A percentile compares a stretch with the other conserved stretches of the same genome.
These are phyloP conservation scores for Citrus trifoliata DNA, from an alignment of 345 rosid species.

Conservation along the genomic window DNA sequence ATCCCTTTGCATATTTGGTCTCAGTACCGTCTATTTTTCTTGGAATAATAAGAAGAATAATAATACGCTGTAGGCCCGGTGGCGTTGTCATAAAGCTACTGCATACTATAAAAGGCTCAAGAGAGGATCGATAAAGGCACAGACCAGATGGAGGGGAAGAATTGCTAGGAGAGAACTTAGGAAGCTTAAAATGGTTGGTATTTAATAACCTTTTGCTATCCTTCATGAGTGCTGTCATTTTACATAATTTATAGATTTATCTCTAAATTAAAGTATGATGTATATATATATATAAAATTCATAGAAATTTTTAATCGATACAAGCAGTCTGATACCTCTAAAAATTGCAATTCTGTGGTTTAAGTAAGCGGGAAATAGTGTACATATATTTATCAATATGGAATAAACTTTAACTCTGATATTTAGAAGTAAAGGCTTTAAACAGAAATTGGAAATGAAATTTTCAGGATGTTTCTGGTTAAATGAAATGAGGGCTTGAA, in stretches of 20 bases:
- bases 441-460: neutral
- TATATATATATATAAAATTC: neutral
- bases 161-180: constrained; percentile 62
- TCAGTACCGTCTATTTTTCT: neutral
- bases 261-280: neutral
- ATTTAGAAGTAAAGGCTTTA: neutral
- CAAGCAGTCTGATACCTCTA: neutral
- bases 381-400: neutral
- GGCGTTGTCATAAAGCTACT: constrained; percentile 60
- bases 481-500: neutral
- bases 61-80: constrained; percentile 47
- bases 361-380: neutral
- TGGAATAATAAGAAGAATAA: neutral
- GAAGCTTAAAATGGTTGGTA: constrained; percentile 72
- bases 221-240: neutral
- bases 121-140: constrained; percentile 57
- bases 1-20: neutral
- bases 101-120: constrained; percentile 57
- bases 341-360: neutral
- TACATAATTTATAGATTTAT: neutral
- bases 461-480: neutral
- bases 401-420: neutral
- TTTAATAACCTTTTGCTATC: constrained; percentile 3
- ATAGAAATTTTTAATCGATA: neutral
- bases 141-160: constrained; percentile 80